phyloP scores from a whole-genome alignment of 2,329 filamentous ascomycete genomes.

The Exophiala spinifera region DNA sequence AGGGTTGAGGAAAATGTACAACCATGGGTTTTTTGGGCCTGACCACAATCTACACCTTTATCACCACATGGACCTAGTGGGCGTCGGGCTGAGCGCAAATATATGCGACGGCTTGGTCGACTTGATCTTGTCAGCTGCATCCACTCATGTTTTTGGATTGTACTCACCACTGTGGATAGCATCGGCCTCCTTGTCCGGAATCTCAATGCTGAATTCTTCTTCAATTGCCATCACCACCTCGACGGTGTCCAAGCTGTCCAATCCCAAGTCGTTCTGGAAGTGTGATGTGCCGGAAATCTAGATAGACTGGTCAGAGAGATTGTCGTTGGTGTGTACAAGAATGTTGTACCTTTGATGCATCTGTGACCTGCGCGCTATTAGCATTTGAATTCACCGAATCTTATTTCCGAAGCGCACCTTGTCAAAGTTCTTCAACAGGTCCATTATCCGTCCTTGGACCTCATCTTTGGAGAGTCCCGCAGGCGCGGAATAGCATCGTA shows the following conservation, averaged over 20 bases:
- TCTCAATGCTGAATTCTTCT: conserved; percentile 94
- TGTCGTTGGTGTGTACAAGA: not conserved
- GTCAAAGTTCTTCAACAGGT: conserved; percentile 92
- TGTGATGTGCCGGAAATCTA: conserved; percentile 81
- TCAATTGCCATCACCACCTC: conserved; percentile 99
- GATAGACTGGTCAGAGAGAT: conserved; percentile 30
- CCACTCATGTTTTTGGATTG: not conserved
- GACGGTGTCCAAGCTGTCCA: conserved; percentile 96
- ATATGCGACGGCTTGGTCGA: conserved; percentile 92
- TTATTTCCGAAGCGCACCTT: conserved; percentile 62
- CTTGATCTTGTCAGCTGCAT: conserved; percentile 48
- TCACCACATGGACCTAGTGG: conserved; percentile 17
- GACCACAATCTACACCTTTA: conserved; percentile 13
- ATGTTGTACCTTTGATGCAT: conserved; percentile 53
- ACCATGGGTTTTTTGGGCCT: conserved; percentile 17
- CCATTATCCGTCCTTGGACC: conserved; percentile 87
- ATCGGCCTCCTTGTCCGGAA: conserved; percentile 95
- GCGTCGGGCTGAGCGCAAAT: conserved; percentile 87
- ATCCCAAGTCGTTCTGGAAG: conserved; percentile 94
- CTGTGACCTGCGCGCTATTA: conserved; percentile 40
- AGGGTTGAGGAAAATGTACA: conserved; percentile 24
- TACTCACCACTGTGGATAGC: conserved; percentile 85
- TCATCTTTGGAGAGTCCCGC: conserved; percentile 75
- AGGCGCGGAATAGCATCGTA: conserved; percentile 83
- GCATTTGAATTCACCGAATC: conserved; percentile 8